A percentile compares a stretch with the other conserved stretches of the same genome.
phyloP scores from a whole-genome alignment of 1,139 yeast species.

The Trichomonascaceae sp. region DNA sequence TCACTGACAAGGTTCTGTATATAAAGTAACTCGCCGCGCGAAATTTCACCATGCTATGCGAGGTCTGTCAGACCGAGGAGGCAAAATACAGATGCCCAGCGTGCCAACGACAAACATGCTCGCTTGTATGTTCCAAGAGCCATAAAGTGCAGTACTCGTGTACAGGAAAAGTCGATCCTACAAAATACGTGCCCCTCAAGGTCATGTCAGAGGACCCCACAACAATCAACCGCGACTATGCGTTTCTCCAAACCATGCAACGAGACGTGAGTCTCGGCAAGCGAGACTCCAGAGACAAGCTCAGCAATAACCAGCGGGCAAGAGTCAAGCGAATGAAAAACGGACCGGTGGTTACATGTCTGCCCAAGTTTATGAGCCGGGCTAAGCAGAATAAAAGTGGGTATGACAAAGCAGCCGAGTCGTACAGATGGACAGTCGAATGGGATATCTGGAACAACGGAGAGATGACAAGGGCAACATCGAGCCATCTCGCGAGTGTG shows the following conservation, averaged over 20 bases:
- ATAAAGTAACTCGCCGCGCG: too few relatives aligned
- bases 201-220: constrained; percentile 27
- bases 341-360: constrained; percentile 37
- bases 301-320: constrained; percentile 1
- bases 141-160: constrained; percentile 59
- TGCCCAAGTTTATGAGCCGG: constrained; percentile 73
- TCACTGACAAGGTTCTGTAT: too few relatives aligned
- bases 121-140: constrained; percentile 51
- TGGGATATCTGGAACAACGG: constrained; percentile 34
- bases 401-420: constrained; percentile 51
- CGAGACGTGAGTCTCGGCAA: constrained; percentile 35
- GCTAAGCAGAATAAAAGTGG: constrained; percentile 54
- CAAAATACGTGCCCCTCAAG: constrained; percentile 41
- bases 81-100: constrained; percentile 77
- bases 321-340: constrained; percentile 15
- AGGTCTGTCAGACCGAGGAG: constrained; percentile 10
- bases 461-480: constrained; percentile 5
- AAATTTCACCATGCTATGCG: too few relatives aligned
- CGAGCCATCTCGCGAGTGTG: background rate
- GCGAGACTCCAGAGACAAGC: constrained; percentile 16
- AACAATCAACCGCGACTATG: constrained; percentile 69
- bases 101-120: constrained; percentile 56
- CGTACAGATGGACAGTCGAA: constrained; percentile 71
- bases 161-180: constrained; percentile 51
- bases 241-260: constrained; percentile 51